Conservation (phyloP, 352 stramenopile species). For the Globisporangium cystogenes region DNA sequence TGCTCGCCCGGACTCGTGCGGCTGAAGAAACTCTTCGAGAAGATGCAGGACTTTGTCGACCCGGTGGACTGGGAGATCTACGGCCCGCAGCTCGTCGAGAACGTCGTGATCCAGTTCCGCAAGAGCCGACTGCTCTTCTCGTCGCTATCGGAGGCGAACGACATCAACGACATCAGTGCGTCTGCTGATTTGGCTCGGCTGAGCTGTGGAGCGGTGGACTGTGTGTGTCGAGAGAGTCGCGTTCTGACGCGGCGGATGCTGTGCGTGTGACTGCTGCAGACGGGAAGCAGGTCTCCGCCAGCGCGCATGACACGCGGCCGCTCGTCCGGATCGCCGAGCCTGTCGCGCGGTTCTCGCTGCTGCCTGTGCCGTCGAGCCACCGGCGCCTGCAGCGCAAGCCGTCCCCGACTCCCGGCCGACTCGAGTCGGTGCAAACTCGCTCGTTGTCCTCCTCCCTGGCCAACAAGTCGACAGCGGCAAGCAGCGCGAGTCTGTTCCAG, state of each 20-base stretch:
- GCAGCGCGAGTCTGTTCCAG: slow-evolving; percentile 32
- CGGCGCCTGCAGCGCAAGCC: slow-evolving; percentile 45
- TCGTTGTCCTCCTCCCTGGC: too few species aligned
- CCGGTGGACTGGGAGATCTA: slow-evolving; percentile 89
- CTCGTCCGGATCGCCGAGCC: slow-evolving; percentile 69
- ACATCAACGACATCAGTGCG: slow-evolving; percentile 85
- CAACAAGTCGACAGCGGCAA: slow-evolving; percentile 25
- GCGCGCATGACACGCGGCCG: slow-evolving; percentile 57
- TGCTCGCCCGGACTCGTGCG: slow-evolving; percentile 46
- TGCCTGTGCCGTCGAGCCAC: slow-evolving; percentile 57
- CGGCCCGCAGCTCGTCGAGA: slow-evolving; percentile 77
- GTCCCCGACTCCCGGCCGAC: slow-evolving; percentile 12
- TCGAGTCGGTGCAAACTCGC: slow-evolving; percentile 2
- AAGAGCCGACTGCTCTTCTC: slow-evolving; percentile 85
- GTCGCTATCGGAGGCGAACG: slow-evolving; percentile 72
- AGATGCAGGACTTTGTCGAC: slow-evolving; percentile 81
- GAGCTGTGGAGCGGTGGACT: background rate
- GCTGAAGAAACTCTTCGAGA: slow-evolving; percentile 61
- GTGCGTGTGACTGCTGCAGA: slow-evolving; percentile 34
- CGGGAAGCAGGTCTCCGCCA: slow-evolving; percentile 66
- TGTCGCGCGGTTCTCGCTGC: slow-evolving; percentile 72
- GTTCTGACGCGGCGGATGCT: background rate
- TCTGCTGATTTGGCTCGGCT: slow-evolving; percentile 3
- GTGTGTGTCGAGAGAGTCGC: background rate
- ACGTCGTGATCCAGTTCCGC: slow-evolving; percentile 82